Evolutionary conservation across 2,329 filamentous ascomycete species (phyloP), one percentile per base, ranked within the genome.

Genomic region (Exophiala alcalophila): DNA sequence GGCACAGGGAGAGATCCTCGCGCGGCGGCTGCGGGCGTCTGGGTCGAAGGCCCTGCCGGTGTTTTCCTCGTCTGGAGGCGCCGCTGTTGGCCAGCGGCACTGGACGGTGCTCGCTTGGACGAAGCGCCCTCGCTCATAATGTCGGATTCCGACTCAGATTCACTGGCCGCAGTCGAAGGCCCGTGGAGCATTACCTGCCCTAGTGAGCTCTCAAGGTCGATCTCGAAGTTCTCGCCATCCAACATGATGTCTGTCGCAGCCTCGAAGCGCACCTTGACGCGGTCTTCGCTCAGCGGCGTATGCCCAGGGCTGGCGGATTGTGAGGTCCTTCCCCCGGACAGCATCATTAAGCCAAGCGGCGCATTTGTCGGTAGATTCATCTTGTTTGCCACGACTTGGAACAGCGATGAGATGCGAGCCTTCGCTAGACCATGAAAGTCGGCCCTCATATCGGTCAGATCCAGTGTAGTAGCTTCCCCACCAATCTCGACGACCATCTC

Each of bases 401-500:
- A 79, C 4, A 96, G 69, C 40, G 81, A 82, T 0, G 80, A 75
- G 12, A 96, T 73, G 38, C 86, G 77, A 8, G 78, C 73, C 53
- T 84, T 83, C 4, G 81, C 78, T 32, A 84, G 76, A 10, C 80
- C 78, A 54, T 85, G 78, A 65, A 96, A 94, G 50, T 86, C 80
- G 2, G 80, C 82, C 2, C 79, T 74, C 57, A 78, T 73, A 10
- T 61, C 62, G 31, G 59, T 57, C 36, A 77, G 66, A 53, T 81
- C 72, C 24, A 86, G 61, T 20, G 72, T 64, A 2, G 80, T 84
- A 38, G 73, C 73, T 56, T 87, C 84, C 15, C 40, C 32, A 12
- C 82, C 80, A 35, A 94, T 84, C 62, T 97, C 88, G 2, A 96
- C 68, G 18, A 97, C 74, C 15, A 96, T 74, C 60, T 90, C 85